Evolutionary conservation across 345 rosid genomes (phyloP), one percentile per base, ranked within the genome.

Genomic region (Salix viminalis): DNA sequence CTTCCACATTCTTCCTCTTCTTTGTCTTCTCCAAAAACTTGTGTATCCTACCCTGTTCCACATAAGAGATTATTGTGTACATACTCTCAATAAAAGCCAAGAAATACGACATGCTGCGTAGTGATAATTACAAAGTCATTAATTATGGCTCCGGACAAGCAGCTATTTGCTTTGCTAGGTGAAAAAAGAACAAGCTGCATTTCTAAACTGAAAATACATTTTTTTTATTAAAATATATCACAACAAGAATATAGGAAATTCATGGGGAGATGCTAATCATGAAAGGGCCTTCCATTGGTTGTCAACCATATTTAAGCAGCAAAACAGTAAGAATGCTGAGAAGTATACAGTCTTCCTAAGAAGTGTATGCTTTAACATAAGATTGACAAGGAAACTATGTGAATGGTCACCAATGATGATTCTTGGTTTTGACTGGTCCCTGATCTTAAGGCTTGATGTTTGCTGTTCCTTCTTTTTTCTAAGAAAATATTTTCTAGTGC

Each of bases 11-110:
- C 75, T 75, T 85, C n/a, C 78, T 86, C 87, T 82, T 91, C 85
- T 88, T 92, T 75, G 91, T 82, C 83, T 88, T 96, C 85, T 88
- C 87, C 81, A 94, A 76, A 85, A 94, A 91, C 36, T 76, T 88
- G 58, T 80, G 84, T 84, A 96, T 91, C 86, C 89, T 89, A 1
- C 85, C 92, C 99, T 96, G 87, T 80, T 80, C 60, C 81, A 69
- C 65, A 79, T 18, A 70, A 32, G 37, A 66, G 42, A 73, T 26
- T 52, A n/a, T 73, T 39, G 60, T 36, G 50, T 26, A 64, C 70
- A 75, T 79, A 75, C 48, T 79, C 68, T 71, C 78, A 62, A 32
- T 24, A 64, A 60, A n/a, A 70, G 16, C 5, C 56, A 74, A 18
- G 67, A 7, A 36, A 36, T 62, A 24, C 18, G 41, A 7, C 28